Conservation (phyloP, 176 grass and related monocot species). For the Leersia perrieri region DNA sequence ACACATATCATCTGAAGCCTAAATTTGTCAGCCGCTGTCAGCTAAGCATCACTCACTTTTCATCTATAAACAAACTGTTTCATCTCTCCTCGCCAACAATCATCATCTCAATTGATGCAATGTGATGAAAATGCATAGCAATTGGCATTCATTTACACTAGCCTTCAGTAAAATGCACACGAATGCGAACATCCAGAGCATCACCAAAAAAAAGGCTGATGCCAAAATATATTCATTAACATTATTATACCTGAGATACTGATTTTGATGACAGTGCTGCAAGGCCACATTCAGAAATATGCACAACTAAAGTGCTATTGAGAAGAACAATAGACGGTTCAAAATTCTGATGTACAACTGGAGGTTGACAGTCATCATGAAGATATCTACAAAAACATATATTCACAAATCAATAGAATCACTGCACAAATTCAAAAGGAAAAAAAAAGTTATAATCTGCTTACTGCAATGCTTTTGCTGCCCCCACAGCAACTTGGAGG, state of each 20-base stretch:
- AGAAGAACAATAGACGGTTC: constrained; percentile 77
- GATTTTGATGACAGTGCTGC: constrained; percentile 49
- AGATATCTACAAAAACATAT: constrained; percentile 71
- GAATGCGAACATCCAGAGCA: background rate
- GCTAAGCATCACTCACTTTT: background rate
- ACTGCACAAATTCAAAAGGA: background rate
- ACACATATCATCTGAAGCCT: background rate
- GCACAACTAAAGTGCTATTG: constrained; percentile 64
- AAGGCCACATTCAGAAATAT: constrained; percentile 80
- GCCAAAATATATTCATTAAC: background rate
- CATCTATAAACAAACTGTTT: background rate
- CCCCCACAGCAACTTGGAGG: constrained; percentile 67
- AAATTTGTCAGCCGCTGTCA: background rate
- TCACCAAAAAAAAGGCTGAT: background rate
- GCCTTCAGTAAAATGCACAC: background rate
- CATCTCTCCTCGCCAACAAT: background rate
- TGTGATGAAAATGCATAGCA: background rate
- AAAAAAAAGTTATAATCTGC: constrained; percentile 18
- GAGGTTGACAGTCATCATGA: constrained; percentile 70
- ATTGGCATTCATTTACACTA: background rate
- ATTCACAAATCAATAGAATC: constrained; percentile 31
- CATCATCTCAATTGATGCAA: background rate
- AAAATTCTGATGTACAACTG: constrained; percentile 82
- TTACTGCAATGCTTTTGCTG: constrained; percentile 95
- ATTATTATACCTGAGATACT: constrained; percentile 62